Conservation (phyloP, 169 alveolate genomes). For the Toxoplasma gondii region DNA sequence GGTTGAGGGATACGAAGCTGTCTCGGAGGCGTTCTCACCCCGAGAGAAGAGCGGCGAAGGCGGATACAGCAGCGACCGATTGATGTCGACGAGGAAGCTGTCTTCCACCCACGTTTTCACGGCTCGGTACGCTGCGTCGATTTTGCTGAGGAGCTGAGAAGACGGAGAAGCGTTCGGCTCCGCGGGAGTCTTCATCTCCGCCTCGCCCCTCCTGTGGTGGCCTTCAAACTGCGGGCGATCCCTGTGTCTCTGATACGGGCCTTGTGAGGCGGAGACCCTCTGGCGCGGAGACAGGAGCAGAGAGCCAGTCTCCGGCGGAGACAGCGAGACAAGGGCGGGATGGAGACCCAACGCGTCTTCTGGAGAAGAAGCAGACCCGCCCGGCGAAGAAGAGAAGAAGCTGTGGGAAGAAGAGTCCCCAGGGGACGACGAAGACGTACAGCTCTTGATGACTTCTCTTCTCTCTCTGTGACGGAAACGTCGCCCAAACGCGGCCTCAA, state of each 20-base stretch:
- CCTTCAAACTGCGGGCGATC: background rate
- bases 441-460: background rate
- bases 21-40: background rate
- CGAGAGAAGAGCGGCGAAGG: background rate
- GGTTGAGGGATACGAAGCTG: background rate
- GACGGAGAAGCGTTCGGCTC: background rate
- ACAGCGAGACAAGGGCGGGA: background rate
- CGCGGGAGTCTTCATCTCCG: background rate
- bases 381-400: background rate
- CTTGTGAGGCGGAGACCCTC: background rate
- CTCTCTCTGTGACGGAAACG: background rate
- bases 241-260: background rate
- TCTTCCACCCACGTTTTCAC: background rate
- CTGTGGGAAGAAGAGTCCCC: background rate
- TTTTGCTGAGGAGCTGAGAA: slow-evolving; percentile 3
- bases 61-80: background rate
- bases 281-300: background rate
- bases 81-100: slow-evolving; percentile 27
- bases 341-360: background rate
- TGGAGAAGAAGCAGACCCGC: background rate
- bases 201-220: background rate
- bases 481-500: no score
- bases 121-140: background rate
- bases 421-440: background rate
- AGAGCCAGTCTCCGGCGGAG: background rate